A percentile compares a stretch with the other conserved stretches of the same genome.
phyloP scores from a whole-genome alignment of 2,329 filamentous ascomycete species.

The Dothistroma septosporum region DNA sequence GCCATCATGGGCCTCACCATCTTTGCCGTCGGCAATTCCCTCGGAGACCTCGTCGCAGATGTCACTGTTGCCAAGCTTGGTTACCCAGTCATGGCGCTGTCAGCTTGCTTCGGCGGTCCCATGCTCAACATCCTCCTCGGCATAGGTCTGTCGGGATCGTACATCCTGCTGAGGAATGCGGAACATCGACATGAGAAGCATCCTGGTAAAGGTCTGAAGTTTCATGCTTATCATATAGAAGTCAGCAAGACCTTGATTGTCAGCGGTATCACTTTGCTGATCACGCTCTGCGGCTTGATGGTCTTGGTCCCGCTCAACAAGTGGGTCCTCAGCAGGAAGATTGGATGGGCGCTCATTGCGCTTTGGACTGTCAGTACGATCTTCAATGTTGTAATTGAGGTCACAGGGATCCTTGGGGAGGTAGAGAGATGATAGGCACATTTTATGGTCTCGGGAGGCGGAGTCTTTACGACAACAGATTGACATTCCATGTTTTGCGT shows the following conservation, averaged over 20 bases:
- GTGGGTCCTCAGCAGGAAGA: conserved; percentile 77
- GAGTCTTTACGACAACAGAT: background rate
- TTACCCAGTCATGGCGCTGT: conserved; percentile 92
- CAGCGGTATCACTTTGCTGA: conserved; percentile 74
- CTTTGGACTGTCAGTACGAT: conserved; percentile 79
- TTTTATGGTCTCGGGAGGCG: background rate
- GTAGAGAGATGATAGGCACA: conserved; percentile 1
- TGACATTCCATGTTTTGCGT: background rate
- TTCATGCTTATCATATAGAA: conserved; percentile 75
- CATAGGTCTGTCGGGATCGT: conserved; percentile 84
- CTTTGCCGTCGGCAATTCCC: conserved; percentile 92
- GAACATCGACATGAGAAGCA: conserved; percentile 63
- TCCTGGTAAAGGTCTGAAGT: conserved; percentile 59
- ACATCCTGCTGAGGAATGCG: conserved; percentile 73
- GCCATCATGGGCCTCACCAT: conserved; percentile 91
- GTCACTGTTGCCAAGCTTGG: conserved; percentile 90
- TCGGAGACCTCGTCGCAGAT: conserved; percentile 90
- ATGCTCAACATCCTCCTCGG: conserved; percentile 97
- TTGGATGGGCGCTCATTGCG: conserved; percentile 74
- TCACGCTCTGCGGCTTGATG: conserved; percentile 74
- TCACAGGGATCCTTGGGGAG: conserved; percentile 40
- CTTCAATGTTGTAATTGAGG: conserved; percentile 75
- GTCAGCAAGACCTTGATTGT: conserved; percentile 83
- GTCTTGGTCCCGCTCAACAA: conserved; percentile 77
- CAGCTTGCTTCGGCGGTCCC: conserved; percentile 94